These are phyloP conservation scores for Colletotrichum sp. DNA, from an alignment of 2,329 filamentous ascomycete genomes.

Conservation along the genomic window DNA sequence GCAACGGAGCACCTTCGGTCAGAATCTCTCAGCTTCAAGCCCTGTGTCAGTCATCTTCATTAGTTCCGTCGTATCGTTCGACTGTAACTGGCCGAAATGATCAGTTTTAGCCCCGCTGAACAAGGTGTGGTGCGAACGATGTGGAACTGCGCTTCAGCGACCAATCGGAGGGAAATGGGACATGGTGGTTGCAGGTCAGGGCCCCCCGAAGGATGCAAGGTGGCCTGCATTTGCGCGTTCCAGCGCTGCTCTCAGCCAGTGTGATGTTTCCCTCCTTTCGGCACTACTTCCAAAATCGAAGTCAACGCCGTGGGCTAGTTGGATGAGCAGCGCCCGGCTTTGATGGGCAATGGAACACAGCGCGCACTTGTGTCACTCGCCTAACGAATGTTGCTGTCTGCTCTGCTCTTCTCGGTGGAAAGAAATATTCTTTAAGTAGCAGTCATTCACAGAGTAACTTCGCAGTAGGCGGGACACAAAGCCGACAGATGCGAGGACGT, in stretches of 20 bases:
- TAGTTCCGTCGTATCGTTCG: not conserved
- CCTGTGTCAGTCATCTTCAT: not conserved
- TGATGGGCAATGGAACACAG: not conserved
- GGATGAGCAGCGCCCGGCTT: not conserved
- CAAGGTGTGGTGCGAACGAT: conserved; percentile 1
- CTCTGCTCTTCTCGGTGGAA: not conserved
- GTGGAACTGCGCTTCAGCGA: not conserved
- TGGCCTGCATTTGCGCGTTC: not conserved
- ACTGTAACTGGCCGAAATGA: not conserved
- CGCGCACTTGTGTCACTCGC: not conserved
- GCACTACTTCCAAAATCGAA: conserved; percentile 6
- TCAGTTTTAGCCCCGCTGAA: not conserved
- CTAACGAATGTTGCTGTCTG: not conserved
- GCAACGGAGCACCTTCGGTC: not conserved
- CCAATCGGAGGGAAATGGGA: not conserved
- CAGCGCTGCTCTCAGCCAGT: not conserved
- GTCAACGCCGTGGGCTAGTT: not conserved
- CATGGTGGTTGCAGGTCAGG: not conserved
- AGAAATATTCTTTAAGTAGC: not conserved
- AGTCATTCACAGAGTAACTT: not conserved
- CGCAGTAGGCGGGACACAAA: not conserved
- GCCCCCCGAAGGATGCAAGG: not conserved
- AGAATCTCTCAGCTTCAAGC: not conserved
- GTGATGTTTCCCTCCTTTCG: not conserved
- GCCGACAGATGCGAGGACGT: not conserved